Evolutionary conservation across 176 grass and related monocot species (phyloP).

Genomic region (Ampelocalamus luodianensis): DNA sequence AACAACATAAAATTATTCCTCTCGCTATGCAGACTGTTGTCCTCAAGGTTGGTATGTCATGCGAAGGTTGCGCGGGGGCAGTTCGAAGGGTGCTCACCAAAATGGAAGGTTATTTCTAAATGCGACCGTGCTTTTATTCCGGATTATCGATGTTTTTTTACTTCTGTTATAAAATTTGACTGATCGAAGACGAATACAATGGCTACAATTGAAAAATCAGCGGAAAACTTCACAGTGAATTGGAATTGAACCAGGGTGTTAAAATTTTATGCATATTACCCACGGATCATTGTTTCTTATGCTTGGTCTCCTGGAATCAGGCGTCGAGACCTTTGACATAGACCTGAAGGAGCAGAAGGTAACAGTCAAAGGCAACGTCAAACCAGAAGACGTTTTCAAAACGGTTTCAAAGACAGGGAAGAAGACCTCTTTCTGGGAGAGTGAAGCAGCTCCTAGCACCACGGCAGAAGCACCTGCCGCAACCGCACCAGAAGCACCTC

Average conservation of each 20-base stretch:
- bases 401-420: constrained; percentile 90
- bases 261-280: not conserved
- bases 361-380: constrained; percentile 82
- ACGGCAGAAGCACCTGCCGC: constrained; percentile 9
- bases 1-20: not conserved
- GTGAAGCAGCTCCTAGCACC: constrained; percentile 28
- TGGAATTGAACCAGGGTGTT: not conserved
- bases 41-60: constrained; percentile 89
- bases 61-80: constrained; percentile 72
- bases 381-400: constrained; percentile 75
- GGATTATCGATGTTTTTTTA: not conserved
- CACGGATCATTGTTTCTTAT: not conserved
- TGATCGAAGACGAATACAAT: not conserved
- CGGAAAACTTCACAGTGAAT: not conserved
- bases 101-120: constrained; percentile 68
- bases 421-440: constrained; percentile 78
- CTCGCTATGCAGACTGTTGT: constrained; percentile 65
- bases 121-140: too few species aligned
- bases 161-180: not conserved
- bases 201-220: not conserved
- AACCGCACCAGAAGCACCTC: constrained; percentile 21
- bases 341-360: constrained; percentile 89
- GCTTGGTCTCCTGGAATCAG: constrained; percentile 46
- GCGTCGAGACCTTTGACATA: constrained; percentile 84
- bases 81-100: constrained; percentile 78